Evolutionary conservation across 192 early-diverging fungal genomes (phyloP).

Genomic region (Spizellomyces punctatus): DNA sequence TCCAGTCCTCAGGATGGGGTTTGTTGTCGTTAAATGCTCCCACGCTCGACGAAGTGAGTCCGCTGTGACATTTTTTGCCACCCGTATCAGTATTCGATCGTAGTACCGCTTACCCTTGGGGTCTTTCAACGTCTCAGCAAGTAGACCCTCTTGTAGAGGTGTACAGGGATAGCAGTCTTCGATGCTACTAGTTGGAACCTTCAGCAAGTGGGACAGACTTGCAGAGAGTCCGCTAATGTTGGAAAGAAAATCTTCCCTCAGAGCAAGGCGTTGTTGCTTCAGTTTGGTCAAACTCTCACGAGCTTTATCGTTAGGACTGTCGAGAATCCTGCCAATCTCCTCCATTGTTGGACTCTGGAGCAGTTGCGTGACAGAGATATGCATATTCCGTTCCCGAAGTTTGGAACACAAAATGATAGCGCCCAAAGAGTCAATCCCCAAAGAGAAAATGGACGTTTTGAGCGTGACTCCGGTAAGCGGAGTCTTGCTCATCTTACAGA

Average conservation of each 20-base stretch:
- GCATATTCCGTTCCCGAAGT: background rate
- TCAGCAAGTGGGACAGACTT: background rate
- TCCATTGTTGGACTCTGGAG: slow-evolving; percentile 5
- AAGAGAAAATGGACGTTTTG: slow-evolving; percentile 3
- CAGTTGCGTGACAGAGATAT: slow-evolving; percentile 3
- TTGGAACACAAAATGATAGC: background rate
- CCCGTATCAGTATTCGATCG: slow-evolving; percentile 4
- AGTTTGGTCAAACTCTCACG: background rate
- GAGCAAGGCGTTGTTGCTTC: background rate
- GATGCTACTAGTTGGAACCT: slow-evolving; percentile 2
- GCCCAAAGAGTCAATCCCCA: slow-evolving; percentile 14
- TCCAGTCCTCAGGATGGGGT: slow-evolving; percentile 11
- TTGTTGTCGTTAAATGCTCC: background rate
- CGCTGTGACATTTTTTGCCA: background rate
- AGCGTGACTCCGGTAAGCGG: background rate
- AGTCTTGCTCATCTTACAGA: background rate
- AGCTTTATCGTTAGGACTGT: background rate
- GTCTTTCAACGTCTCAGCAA: slow-evolving; percentile 4
- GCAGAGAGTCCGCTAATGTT: background rate
- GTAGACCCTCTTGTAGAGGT: slow-evolving; percentile 31
- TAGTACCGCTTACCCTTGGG: background rate
- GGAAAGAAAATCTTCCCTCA: background rate
- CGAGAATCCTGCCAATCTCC: background rate
- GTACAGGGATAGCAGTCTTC: slow-evolving; percentile 27
- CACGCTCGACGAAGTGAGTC: background rate